These are phyloP conservation scores for Raphanus sativus DNA, from an alignment of 345 rosid species.

Conservation along the genomic window DNA sequence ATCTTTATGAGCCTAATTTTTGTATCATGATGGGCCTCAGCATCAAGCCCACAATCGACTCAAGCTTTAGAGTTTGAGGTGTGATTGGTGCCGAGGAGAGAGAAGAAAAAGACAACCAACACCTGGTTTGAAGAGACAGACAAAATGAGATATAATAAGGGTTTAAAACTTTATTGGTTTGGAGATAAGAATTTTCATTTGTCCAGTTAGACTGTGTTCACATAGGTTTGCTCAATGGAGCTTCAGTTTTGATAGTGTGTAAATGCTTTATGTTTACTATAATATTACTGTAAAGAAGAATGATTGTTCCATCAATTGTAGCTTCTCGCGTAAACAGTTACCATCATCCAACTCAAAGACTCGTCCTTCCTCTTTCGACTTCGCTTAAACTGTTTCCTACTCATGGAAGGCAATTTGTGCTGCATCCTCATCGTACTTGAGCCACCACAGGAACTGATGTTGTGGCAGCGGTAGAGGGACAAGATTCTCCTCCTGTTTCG, in stretches of 20 bases:
- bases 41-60: not conserved
- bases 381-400: conserved; percentile 55
- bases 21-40: not conserved
- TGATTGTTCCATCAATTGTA: conserved; percentile 44
- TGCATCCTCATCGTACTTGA: conserved; percentile 44
- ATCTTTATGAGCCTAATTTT: not conserved
- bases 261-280: not conserved
- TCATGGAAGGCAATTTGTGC: conserved; percentile 38
- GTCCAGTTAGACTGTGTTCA: too few relatives aligned
- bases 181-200: too few relatives aligned
- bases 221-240: not conserved
- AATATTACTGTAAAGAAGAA: conserved; percentile 47
- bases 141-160: conserved; percentile 36
- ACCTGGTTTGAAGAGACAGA: conserved; percentile 9
- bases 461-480: conserved; percentile 59
- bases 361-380: conserved; percentile 47
- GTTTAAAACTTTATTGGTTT: conserved; percentile 25
- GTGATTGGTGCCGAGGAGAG: not conserved
- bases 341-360: conserved; percentile 38
- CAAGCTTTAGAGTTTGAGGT: not conserved
- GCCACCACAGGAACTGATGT: conserved; percentile 78
- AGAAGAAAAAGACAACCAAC: conserved; percentile 5
- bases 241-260: not conserved
- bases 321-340: conserved; percentile 44
- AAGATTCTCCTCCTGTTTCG: conserved; percentile 49